Base-by-base conservation (phyloP, 2,329 filamentous ascomycete species). In the Verticillium alfalfae region DNA sequence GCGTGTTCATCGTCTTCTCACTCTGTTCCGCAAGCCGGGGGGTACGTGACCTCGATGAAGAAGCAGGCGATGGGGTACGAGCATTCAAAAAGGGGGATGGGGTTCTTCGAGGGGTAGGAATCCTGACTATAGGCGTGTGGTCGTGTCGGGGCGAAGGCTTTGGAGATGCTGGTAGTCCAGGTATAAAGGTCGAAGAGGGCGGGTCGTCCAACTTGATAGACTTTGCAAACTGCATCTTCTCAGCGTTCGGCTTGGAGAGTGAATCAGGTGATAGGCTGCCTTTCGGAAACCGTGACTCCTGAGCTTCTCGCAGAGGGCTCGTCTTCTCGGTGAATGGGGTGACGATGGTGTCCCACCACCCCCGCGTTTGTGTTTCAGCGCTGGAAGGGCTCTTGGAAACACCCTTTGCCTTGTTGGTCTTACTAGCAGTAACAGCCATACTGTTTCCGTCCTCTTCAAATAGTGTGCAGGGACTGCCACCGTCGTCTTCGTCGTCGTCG, bases 311-410 rank as follows among this genome's bases (percentile, higher is more conserved):
- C 12, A 63, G 9, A 16, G 64, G 65, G 49, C 66, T 66, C 57
- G 62, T 73, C 68, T 67, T 81, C 68, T 82, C 79, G 16, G 75
- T 68, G 68, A 92, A 92, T 0, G 90, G 90, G 1, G 89, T 90
- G 8, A 84, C 88, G 61, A 93, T 85, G 66, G 90, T 82, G 68
- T 91, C 90, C 90, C 90, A 93, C 89, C 90, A 93, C 22, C 90
- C 90, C 63, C 82, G 81, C 34, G 88, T 88, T 61, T 81, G 81
- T 12, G 84, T 82, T 52, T 79, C 81, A 34, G 83, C 84, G 49
- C 83, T 84, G 57, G 80, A 73, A 55, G 80, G 72, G 52, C 76
- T 74, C 66, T 77, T 57, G 56, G 71, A 70, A 9, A 72, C 68
- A 8, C 71, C 73, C 59, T 76, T 78, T 15, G 73, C 69, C 61